These are phyloP conservation scores for Jamesozyma jinghongensis DNA, from an alignment of 805 yeast species.

Conservation along the genomic window DNA sequence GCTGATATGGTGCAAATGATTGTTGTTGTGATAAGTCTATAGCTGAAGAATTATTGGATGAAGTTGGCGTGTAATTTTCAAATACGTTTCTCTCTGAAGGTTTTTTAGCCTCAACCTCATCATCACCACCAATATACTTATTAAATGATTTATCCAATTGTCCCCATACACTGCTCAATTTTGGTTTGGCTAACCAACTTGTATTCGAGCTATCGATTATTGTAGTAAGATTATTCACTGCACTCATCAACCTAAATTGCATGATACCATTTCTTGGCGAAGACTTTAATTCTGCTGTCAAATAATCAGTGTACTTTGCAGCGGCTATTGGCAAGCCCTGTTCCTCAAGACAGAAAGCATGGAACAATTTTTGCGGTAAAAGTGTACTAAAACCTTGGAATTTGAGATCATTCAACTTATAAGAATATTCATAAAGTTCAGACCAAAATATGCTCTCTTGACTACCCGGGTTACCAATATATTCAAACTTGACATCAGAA, in stretches of 20 bases:
- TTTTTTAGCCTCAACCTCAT: slow-evolving; percentile 34
- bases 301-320: slow-evolving; percentile 50
- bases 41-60: slow-evolving; percentile 48
- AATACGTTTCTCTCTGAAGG: slow-evolving; percentile 45
- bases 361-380: slow-evolving; percentile 51
- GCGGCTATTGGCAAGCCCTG: slow-evolving; percentile 50
- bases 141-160: slow-evolving; percentile 72
- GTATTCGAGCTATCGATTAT: slow-evolving; percentile 43
- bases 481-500: slow-evolving; percentile 32
- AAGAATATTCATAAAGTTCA: slow-evolving; percentile 58
- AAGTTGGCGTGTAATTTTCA: slow-evolving; percentile 59
- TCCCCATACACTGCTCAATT: slow-evolving; percentile 80
- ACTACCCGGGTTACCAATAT: slow-evolving; percentile 33
- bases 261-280: slow-evolving; percentile 31
- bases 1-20: slow-evolving; percentile 18
- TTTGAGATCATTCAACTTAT: slow-evolving; percentile 27
- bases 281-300: slow-evolving; percentile 34
- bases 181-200: slow-evolving; percentile 75
- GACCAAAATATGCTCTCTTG: slow-evolving; percentile 45
- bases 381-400: slow-evolving; percentile 41
- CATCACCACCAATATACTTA: slow-evolving; percentile 83
- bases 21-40: slow-evolving; percentile 28
- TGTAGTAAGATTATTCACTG: slow-evolving; percentile 34
- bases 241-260: slow-evolving; percentile 28
- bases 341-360: slow-evolving; percentile 64